Percentiles rank a stretch among this genome's conserved stretches.
phyloP scores from a whole-genome alignment of 2,329 filamentous ascomycete genomes.

The Verticillium isaacii region DNA sequence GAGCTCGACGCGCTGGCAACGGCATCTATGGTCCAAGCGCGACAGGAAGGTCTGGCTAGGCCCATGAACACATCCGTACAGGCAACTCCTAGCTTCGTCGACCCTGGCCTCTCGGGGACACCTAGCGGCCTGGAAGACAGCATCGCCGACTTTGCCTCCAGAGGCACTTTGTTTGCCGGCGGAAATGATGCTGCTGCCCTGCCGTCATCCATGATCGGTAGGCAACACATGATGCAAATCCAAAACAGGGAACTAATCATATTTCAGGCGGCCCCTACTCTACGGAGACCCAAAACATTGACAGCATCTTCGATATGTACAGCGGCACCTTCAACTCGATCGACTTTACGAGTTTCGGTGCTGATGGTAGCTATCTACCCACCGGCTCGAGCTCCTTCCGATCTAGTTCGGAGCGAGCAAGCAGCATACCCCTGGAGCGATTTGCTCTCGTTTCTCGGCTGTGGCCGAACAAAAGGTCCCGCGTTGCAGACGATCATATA shows the following conservation, averaged over 20 bases:
- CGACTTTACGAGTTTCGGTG: background rate
- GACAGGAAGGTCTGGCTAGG: background rate
- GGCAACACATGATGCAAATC: too few species aligned
- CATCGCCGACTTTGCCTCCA: background rate
- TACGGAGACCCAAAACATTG: background rate
- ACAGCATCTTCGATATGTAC: background rate
- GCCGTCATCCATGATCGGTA: too few species aligned
- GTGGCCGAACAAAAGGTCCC: background rate
- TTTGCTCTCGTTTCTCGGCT: background rate
- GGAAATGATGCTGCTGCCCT: too few species aligned
- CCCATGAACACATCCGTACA: background rate
- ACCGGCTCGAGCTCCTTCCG: background rate
- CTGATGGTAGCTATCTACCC: background rate
- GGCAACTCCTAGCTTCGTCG: background rate
- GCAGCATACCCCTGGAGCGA: background rate
- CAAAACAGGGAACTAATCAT: background rate
- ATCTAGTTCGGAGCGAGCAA: background rate
- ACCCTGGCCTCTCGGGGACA: background rate
- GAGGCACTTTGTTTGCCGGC: background rate
- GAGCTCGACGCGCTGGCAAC: background rate
- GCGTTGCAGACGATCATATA: background rate
- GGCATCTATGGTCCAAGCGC: background rate
- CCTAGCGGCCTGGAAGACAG: background rate
- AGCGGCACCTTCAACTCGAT: background rate
- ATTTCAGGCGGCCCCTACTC: background rate